Evolutionary conservation across 306 rosid species (phyloP), one percentile per base, ranked within the genome.

Genomic region (Castanopsis chinensis): DNA sequence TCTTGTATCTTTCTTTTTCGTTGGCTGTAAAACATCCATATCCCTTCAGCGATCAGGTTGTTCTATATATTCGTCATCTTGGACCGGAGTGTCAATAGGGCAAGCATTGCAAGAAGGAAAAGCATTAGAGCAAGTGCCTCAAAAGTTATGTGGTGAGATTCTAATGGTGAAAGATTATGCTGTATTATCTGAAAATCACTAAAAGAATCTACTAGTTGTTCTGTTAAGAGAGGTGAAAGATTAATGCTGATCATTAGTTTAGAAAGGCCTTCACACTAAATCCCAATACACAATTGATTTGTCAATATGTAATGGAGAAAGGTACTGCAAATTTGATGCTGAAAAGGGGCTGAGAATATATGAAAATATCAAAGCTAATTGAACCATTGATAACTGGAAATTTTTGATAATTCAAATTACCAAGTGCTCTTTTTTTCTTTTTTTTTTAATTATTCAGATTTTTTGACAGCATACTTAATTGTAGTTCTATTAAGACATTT

Each of bases 101-200:
- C 98, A 94, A 83, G 98, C 94, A 72, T 94, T 97, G 98, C 97
- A 94, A 74, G 97, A 94, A 80, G 98, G 98, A 71, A 91, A 71
- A 4, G 83, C 85, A n/a, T 33, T 92, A 23, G 91, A 92, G 49
- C 94, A 92, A 77, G 89, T 91, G 25, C 98, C 98, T 10, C 92
- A 33, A 45, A 94, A 92, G 76, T 81, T 94, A 72, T 92, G 93
- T 18, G 81, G 86, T 11, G 94, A 92, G 72, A 90, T 94, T 70
- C 74, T 94, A 77, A 92, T 88, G 94, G 95, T 88, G 80, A 94
- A 90, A 89, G 87, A 90, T 65, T 84, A 80, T 81, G 65, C 68
- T 75, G 74, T 73, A 15, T 72, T n/a, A 78, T 28, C n/a, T 79
- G 61, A 74, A 51, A 58, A 72, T 63, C 68, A 76, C 73, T 68